These are phyloP conservation scores for Diaporthe longicolla DNA, from an alignment of 2,329 filamentous ascomycete genomes.

Conservation along the genomic window DNA sequence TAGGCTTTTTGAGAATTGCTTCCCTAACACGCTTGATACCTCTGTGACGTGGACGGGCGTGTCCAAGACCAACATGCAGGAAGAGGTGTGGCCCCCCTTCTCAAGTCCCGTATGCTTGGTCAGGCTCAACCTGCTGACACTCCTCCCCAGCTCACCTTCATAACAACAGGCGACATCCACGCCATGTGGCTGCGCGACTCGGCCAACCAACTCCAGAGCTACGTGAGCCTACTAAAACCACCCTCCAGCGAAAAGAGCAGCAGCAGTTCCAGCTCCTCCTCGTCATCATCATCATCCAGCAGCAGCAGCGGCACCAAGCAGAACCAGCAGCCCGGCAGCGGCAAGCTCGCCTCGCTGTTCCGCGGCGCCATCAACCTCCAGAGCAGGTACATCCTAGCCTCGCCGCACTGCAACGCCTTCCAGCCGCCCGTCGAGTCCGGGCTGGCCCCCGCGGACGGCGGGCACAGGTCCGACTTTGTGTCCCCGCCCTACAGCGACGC, in stretches of 20 bases:
- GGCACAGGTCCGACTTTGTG: slow-evolving; percentile 43
- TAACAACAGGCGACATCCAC: slow-evolving; percentile 82
- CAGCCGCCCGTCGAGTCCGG: slow-evolving; percentile 80
- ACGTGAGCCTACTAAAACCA: slow-evolving; percentile 67
- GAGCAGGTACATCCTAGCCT: slow-evolving; percentile 71
- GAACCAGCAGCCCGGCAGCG: background rate
- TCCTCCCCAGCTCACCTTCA: slow-evolving; percentile 70
- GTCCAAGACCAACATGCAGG: slow-evolving; percentile 61
- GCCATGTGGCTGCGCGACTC: slow-evolving; percentile 88
- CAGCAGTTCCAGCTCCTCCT: background rate
- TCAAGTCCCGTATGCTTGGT: too few relatives aligned
- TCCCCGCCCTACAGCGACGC: slow-evolving; percentile 66
- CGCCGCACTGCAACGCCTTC: slow-evolving; percentile 87
- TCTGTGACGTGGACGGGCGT: slow-evolving; percentile 77
- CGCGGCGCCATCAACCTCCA: slow-evolving; percentile 76
- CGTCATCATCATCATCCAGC: background rate
- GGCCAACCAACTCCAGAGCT: slow-evolving; percentile 76
- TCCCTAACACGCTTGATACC: slow-evolving; percentile 81
- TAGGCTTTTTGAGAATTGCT: slow-evolving; percentile 82
- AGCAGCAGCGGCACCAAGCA: background rate
- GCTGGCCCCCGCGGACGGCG: slow-evolving; percentile 52
- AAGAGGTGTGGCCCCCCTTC: slow-evolving; percentile 49
- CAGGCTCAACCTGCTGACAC: too few relatives aligned
- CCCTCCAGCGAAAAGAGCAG: background rate
- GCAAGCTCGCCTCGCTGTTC: slow-evolving; percentile 72